Evolutionary conservation across 2,329 filamentous ascomycete genomes (phyloP).

Genomic region (Phoma sp.): DNA sequence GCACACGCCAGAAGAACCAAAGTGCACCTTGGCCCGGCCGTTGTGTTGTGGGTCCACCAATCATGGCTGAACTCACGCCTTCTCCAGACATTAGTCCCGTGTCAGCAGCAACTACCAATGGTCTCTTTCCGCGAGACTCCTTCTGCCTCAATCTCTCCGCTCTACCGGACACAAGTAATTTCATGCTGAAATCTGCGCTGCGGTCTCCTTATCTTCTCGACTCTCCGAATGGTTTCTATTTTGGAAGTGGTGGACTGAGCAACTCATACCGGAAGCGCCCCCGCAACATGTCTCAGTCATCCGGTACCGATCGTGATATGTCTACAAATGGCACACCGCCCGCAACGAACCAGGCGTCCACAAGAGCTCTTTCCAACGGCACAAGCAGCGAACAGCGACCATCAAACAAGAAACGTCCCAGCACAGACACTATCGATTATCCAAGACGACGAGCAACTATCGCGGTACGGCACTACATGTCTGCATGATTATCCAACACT

Average conservation of each 20-base stretch:
- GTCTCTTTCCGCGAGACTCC: conserved; percentile 47
- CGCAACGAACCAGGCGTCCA: conserved; percentile 33
- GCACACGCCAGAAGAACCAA: conserved; percentile 34
- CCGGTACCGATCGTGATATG: conserved; percentile 50
- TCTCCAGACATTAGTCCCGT: conserved; percentile 53
- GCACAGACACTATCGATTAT: conserved; percentile 52
- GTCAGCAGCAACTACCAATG: conserved; percentile 51
- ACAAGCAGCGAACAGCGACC: conserved; percentile 34
- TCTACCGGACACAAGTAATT: conserved; percentile 46
- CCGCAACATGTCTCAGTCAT: conserved; percentile 53
- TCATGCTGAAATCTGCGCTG: conserved; percentile 47
- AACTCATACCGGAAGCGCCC: conserved; percentile 46
- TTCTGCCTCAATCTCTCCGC: conserved; percentile 50
- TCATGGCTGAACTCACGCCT: conserved; percentile 49
- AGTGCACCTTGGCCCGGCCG: conserved; percentile 39
- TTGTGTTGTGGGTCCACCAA: conserved; percentile 42
- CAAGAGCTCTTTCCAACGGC: conserved; percentile 37
- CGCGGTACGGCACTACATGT: conserved; percentile 39
- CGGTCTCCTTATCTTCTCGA: conserved; percentile 49
- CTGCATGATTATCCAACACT: conserved; percentile 21
- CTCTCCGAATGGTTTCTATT: conserved; percentile 46
- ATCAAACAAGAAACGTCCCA: conserved; percentile 47
- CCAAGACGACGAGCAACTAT: conserved; percentile 51
- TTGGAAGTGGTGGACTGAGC: conserved; percentile 35
- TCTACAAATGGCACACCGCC: conserved; percentile 41